These are phyloP conservation scores for Coniochaeta sp. DNA, from an alignment of 2,329 filamentous ascomycete genomes.

Conservation along the genomic window DNA sequence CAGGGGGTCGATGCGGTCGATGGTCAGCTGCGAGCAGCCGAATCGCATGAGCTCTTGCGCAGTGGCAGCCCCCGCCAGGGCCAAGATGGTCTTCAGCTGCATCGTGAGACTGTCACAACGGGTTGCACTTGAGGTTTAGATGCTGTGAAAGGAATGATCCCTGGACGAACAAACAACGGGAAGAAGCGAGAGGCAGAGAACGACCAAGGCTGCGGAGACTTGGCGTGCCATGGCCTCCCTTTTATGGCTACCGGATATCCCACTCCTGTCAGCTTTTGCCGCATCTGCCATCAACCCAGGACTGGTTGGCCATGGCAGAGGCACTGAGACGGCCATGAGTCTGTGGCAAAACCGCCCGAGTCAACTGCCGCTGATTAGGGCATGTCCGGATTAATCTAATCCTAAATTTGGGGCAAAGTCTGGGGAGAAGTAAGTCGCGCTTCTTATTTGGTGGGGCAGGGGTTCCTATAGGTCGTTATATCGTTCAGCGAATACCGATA, in stretches of 20 bases:
- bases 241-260: not conserved
- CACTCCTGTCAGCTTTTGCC: not conserved
- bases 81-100: slow-evolving; percentile 6
- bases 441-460: slow-evolving; percentile 1
- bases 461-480: not conserved
- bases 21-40: slow-evolving; percentile 16
- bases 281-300: not conserved
- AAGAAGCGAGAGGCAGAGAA: not conserved
- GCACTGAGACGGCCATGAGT: not conserved
- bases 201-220: not conserved
- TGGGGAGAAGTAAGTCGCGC: not conserved
- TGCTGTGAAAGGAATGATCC: not conserved
- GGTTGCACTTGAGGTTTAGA: not conserved
- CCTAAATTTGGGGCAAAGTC: slow-evolving; percentile 1
- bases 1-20: slow-evolving; percentile 16
- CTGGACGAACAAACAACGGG: not conserved
- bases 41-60: slow-evolving; percentile 13
- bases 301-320: not conserved
- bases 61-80: slow-evolving; percentile 1
- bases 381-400: not conserved
- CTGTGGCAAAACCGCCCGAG: not conserved
- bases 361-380: slow-evolving; percentile 1
- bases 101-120: slow-evolving; percentile 2
- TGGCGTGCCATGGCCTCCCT: not conserved
- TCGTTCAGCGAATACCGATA: not conserved